phyloP scores from a whole-genome alignment of 768 basidiomycete species.

The Naematelia encephala region DNA sequence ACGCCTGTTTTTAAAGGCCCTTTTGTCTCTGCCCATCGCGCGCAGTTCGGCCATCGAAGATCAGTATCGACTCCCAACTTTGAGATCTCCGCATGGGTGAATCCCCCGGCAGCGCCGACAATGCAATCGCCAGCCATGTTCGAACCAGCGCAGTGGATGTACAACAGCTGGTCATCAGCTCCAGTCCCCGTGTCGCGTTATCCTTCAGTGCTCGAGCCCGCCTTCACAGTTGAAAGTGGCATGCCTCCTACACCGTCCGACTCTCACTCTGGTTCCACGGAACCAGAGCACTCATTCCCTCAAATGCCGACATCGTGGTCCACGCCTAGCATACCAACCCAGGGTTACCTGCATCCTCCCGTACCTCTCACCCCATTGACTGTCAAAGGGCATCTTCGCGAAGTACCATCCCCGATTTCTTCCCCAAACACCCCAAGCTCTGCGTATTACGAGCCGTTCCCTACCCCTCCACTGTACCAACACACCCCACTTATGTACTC shows the following conservation, averaged over 20 bases:
- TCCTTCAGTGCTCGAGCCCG: slow-evolving; percentile 43
- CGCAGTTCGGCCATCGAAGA: slow-evolving; percentile 27
- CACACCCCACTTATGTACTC: slow-evolving; percentile 2
- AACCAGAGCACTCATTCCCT: slow-evolving; percentile 9
- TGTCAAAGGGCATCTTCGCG: background rate
- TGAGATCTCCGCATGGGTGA: slow-evolving; percentile 20
- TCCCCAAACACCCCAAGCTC: slow-evolving; percentile 24
- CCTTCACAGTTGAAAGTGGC: slow-evolving; percentile 13
- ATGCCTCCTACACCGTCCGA: slow-evolving; percentile 17
- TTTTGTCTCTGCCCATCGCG: slow-evolving; percentile 15
- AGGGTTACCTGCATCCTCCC: background rate
- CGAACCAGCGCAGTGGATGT: slow-evolving; percentile 43
- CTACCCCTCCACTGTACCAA: slow-evolving; percentile 27
- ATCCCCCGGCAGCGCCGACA: slow-evolving; percentile 32
- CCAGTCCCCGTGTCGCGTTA: slow-evolving; percentile 13
- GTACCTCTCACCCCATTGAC: background rate
- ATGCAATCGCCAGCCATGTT: slow-evolving; percentile 38
- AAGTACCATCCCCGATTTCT: slow-evolving; percentile 11
- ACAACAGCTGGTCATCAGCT: slow-evolving; percentile 22
- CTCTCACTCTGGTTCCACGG: slow-evolving; percentile 10
- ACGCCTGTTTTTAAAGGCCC: background rate
- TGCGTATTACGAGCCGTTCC: slow-evolving; percentile 25
- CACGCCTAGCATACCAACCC: slow-evolving; percentile 8
- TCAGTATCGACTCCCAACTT: slow-evolving; percentile 29
- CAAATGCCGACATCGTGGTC: slow-evolving; percentile 10